Base-by-base conservation (phyloP, 148 eudicot genomes). In the Tetragonia tetragonoides region DNA sequence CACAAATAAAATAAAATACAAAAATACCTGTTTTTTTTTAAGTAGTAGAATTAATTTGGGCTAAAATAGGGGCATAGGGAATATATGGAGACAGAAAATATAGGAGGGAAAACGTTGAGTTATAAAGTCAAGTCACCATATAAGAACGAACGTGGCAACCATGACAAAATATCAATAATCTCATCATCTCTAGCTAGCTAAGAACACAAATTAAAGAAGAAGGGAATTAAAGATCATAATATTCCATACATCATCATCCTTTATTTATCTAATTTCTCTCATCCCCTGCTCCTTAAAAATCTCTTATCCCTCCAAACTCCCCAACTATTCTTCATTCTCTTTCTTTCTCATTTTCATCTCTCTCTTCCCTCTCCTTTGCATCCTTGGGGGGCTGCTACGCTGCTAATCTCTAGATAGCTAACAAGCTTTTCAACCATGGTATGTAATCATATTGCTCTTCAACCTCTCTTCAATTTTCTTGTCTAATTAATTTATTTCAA, bases 91-190 rank as follows among this genome's bases (percentile, higher is more conserved):
- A 28, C 34, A 28, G 34, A 28, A 28, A 28, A 28, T 28, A 28
- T 28, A 28, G 34, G 34, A 28, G 34, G 34, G 34, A 28, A 28
- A 28, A 28, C 34, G 34, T 28, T 28, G 34, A 28, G 34, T 28
- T 28, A 28, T 28, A 28, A 28, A 28, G 34, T 28, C 34, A 28
- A 28, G 34, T 28, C 1, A 28, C 34, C 34, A 28, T 51, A 42
- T 11, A 56, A n/a, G 11, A 61, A 80, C 83, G 11, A 61, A 80
- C 83, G 83, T 80, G 83, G 75, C 70, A 75, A 59, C 42, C 83
- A 80, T 80, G 76, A 73, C 34, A 17, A 46, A 17, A 46, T 46
- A 46, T 46, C 10, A 10, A 10, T 28, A 28, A 28, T 28, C 34
- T 28, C 34, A 46, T 10, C 49, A 46, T 46, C 49, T 0, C 10